Evolutionary conservation across 805 yeast genomes (phyloP), one percentile per base, ranked within the genome.

Genomic region (Candida ipomoeae): DNA sequence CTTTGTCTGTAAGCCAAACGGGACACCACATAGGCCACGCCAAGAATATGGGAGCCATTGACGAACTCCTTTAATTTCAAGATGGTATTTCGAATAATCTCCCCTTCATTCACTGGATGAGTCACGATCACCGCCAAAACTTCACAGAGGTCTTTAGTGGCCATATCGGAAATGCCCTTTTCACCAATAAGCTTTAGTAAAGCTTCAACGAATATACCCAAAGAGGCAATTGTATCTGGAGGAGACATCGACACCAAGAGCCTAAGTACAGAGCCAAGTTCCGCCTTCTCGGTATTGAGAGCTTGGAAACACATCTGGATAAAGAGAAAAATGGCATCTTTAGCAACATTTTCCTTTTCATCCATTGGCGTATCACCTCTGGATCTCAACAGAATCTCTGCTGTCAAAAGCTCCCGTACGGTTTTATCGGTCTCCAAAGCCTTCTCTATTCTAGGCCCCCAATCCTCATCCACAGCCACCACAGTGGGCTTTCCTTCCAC

Each of bases 361-460:
- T 49, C 62, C 61, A 48, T 58, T 33, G 57, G 53, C 0, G 53
- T 44, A 45, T 63, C 68, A 2, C 43, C 43, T 5, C 48, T 34
- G 1, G 61, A 50, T 17, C 61, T 45, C 3, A 23, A n/a, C 0
- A 42, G 46, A 17, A 70, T 63, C 33, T 66, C 62, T 2, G 48
- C 17, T n/a, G 55, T 51, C 17, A 71, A 51, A 7, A 62, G 54
- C 0, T 45, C 40, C 21, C 70, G 70, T 1, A 86, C 87, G 2
- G 58, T 61, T 0, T 73, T 73, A 60, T 89, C 95, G 39, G 78
- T 67, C 38, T 81, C 85, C 10, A 87, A 46, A 0, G 92, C 87
- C 51, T 81, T 87, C 8, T 85, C 89, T 23, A 87, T 58, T 59
- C 92, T 74, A 0, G 79, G 67, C 3, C 73, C 69, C 96, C 96